Percentiles rank a stretch among this genome's conserved stretches.
These are phyloP conservation scores for Erysimum cheiranthoides DNA, from an alignment of 345 rosid genomes.

Conservation along the genomic window DNA sequence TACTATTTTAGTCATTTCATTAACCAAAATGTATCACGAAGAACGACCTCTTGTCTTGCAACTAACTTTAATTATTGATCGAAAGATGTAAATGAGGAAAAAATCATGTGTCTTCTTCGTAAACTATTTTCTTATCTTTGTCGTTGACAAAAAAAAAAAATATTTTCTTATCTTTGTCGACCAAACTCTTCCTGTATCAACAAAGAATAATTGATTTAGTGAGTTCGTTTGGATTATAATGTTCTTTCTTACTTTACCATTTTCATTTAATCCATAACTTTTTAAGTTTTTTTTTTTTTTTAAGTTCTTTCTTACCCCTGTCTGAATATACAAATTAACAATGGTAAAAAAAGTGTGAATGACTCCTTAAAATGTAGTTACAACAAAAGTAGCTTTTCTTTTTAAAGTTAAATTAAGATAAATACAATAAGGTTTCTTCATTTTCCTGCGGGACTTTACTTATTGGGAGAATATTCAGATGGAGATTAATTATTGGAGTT, in stretches of 20 bases:
- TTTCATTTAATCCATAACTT: not conserved
- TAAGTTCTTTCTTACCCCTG: not conserved
- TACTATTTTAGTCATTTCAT: not conserved
- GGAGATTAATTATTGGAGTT: too few relatives aligned
- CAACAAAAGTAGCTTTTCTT: too few relatives aligned
- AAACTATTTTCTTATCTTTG: not conserved
- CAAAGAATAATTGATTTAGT: conserved; percentile 1
- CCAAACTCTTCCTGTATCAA: conserved; percentile 20
- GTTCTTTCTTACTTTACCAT: not conserved
- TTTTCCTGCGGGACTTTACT: too few relatives aligned
- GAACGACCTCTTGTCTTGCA: conserved; percentile 19
- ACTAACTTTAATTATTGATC: conserved; percentile 26
- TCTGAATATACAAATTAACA: not conserved
- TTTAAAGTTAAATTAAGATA: too few relatives aligned
- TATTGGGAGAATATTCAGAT: too few relatives aligned
- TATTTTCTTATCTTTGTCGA: not conserved
- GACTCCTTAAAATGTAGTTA: not conserved
- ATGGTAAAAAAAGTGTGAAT: not conserved
- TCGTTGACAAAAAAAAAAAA: too few relatives aligned
- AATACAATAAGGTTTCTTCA: too few relatives aligned
- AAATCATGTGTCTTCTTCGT: conserved; percentile 26
- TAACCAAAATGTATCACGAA: conserved; percentile 20
- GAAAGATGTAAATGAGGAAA: conserved; percentile 25
- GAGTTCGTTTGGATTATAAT: conserved; percentile 8
- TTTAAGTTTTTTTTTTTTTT: too few relatives aligned